Evolutionary conservation across 106 monocot species (phyloP), one percentile per base, ranked within the genome.

Genomic region (Hemerocallis citrina): DNA sequence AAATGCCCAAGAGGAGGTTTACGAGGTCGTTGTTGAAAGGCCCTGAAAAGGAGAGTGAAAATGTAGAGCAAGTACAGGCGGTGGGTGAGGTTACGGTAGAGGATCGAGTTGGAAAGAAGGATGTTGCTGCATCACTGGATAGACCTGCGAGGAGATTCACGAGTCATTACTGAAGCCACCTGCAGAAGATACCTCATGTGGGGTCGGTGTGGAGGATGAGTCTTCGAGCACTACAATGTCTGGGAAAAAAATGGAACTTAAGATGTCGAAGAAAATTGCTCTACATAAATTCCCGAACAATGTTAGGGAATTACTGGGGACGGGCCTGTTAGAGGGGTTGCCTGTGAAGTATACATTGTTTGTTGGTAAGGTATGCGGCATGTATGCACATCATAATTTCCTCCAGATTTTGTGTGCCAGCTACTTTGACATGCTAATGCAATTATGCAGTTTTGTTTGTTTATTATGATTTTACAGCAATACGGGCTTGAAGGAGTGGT

Each of bases 211-310:
- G 13, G 45, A 27, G 2, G 61, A 69, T 46, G 65, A 45, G 41
- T 49, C 54, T 25, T 41, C 55, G 41, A 22, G 21, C 30, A n/a
- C n/a, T n/a, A n/a, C n/a, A n/a, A 65, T 31, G 31, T n/a, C 52
- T 13, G 54, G 56, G 0, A 72, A 73, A 12, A 89, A 85, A 75
- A 75, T 80, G 86, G 85, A 82, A 61, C 33, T 81, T 58, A 87
- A 88, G 68, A 88, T 86, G 79, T 84, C 91, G 12, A 91, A 93
- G 72, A 89, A 87, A 75, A 82, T 92, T 56, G 46, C 80, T 9
- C 52, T 83, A 16, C 80, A 75, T 20, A 85, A 79, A 69, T 58
- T 76, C 14, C 98, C 98, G 0, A 32, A 59, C 3, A 98, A 88
- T 62, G 69, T 85, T 1, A 81, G 65, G 46, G 92, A 88, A 1